Percentiles rank a stretch among this genome's conserved stretches.
These are phyloP conservation scores for Suillus decipiens DNA, from an alignment of 768 basidiomycete genomes.

Conservation along the genomic window DNA sequence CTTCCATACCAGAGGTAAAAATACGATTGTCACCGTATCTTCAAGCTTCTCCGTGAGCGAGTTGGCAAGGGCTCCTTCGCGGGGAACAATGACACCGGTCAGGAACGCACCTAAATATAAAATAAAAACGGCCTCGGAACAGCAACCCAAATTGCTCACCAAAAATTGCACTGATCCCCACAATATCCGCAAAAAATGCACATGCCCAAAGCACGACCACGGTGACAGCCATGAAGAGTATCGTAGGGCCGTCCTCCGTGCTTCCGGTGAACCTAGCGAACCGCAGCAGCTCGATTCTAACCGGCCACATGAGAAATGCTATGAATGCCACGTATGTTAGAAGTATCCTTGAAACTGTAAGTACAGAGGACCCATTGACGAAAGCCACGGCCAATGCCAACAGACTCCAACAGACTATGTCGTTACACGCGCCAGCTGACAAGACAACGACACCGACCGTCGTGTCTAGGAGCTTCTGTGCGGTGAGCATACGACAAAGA, in stretches of 20 bases:
- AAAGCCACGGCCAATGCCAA: conserved; percentile 90
- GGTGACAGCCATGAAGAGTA: conserved; percentile 85
- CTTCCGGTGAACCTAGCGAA: conserved; percentile 79
- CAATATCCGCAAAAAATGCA: conserved; percentile 91
- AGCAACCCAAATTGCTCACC: conserved; percentile 42
- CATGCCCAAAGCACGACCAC: conserved; percentile 84
- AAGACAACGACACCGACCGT: conserved; percentile 92
- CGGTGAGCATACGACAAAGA: conserved; percentile 85
- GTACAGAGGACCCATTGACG: conserved; percentile 81
- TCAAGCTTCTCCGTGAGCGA: conserved; percentile 90
- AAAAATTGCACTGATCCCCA: conserved; percentile 93
- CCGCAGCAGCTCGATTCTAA: conserved; percentile 63
- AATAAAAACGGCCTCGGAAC: neutral
- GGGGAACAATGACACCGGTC: conserved; percentile 79
- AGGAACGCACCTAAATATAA: conserved; percentile 71
- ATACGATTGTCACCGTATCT: conserved; percentile 89
- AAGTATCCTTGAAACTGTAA: conserved; percentile 85
- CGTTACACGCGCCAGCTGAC: conserved; percentile 89
- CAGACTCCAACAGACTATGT: conserved; percentile 86
- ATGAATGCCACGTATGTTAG: conserved; percentile 81
- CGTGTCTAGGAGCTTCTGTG: conserved; percentile 88
- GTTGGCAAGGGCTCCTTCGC: conserved; percentile 83
- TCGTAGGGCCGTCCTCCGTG: conserved; percentile 76
- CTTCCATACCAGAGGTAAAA: conserved; percentile 79
- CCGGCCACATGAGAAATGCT: conserved; percentile 70